phyloP scores from a whole-genome alignment of 495 filamentous ascomycete genomes.

The Trichoderma asperelloides region DNA sequence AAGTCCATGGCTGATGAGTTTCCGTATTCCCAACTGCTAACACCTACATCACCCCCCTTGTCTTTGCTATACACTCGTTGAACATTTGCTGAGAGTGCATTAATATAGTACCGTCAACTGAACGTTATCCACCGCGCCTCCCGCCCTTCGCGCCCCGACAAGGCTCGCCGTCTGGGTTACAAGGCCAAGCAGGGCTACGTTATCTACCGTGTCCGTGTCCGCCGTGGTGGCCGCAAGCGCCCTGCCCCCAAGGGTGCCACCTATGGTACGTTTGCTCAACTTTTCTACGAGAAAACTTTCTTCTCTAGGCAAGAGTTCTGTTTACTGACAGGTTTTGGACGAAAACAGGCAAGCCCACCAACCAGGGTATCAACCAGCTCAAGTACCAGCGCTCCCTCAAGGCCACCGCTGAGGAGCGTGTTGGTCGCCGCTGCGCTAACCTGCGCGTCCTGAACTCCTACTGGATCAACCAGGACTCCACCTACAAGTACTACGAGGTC shows the following conservation, averaged over 20 bases:
- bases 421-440: constrained; percentile 96
- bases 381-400: constrained; percentile 99
- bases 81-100: constrained; percentile 99
- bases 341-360: constrained; percentile 88
- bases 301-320: not conserved
- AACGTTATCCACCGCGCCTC: constrained; percentile 99
- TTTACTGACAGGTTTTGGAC: constrained; percentile 11
- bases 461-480: constrained; percentile 99
- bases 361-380: constrained; percentile 99
- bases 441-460: constrained; percentile 98
- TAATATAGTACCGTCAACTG: constrained; percentile 98
- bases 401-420: constrained; percentile 98
- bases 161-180: constrained; percentile 99
- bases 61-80: constrained; percentile 97
- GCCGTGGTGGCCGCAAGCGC: constrained; percentile 94
- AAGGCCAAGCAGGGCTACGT: constrained; percentile 99
- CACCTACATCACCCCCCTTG: constrained; percentile 14
- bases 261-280: constrained; percentile 81
- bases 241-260: constrained; percentile 97
- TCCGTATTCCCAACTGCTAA: not conserved
- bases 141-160: constrained; percentile 96
- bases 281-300: not conserved
- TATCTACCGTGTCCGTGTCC: constrained; percentile 97
- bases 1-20: not conserved
- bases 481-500: constrained; percentile 99